Percentiles rank a stretch among this genome's conserved stretches.
Evolutionary conservation across 2,329 filamentous ascomycete species (phyloP).

Genomic region (Aspergillus proliferans): DNA sequence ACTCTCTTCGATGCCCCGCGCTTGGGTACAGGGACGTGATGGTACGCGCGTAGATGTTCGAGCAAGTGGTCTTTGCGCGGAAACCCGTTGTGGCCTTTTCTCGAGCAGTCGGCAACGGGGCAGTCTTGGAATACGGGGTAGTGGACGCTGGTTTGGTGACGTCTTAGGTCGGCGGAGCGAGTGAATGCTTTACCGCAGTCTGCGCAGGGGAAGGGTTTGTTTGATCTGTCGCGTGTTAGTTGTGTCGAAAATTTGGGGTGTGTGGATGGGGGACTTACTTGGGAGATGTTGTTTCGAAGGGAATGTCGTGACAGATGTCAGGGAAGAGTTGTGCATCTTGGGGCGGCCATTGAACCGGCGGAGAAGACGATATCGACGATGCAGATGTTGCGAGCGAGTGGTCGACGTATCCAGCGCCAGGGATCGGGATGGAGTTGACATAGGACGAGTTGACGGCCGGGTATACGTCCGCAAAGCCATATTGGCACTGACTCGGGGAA

Average conservation of each 20-base stretch:
- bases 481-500: not conserved
- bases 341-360: not conserved
- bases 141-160: constrained; percentile 45
- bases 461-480: not conserved
- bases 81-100: constrained; percentile 47
- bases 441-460: constrained; percentile 1
- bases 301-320: not conserved
- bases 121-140: constrained; percentile 41
- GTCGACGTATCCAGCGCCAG: constrained; percentile 1
- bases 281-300: not conserved
- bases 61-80: constrained; percentile 52
- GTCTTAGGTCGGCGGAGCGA: constrained; percentile 45
- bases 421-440: constrained; percentile 1
- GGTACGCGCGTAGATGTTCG: constrained; percentile 53
- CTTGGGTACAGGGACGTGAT: constrained; percentile 44
- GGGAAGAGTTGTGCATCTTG: not conserved
- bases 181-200: constrained; percentile 37
- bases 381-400: constrained; percentile 12
- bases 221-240: constrained; percentile 14
- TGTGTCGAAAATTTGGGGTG: not conserved
- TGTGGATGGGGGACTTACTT: not conserved
- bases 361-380: not conserved
- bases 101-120: constrained; percentile 36
- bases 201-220: constrained; percentile 28
- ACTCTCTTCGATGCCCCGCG: constrained; percentile 14